These are phyloP conservation scores for Brassica hybrid DNA, from an alignment of 441 rosid species.

Conservation along the genomic window DNA sequence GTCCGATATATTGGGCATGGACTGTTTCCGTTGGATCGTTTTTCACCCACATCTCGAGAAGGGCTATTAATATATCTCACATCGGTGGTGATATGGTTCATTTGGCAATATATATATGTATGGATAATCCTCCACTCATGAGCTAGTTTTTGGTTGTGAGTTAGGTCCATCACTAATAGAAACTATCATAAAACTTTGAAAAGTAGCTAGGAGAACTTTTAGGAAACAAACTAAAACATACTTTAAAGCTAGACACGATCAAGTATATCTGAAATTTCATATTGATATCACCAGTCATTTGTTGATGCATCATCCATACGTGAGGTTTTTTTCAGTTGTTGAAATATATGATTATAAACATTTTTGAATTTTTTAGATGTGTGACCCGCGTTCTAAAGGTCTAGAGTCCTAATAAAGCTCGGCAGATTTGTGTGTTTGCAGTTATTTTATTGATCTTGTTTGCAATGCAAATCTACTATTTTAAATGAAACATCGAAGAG, in stretches of 20 bases:
- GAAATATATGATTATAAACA: background rate
- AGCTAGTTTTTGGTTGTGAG: too few species aligned
- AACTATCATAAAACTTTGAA: background rate
- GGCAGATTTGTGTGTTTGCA: background rate
- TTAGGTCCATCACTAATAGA: too few species aligned
- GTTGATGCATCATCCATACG: slow-evolving; percentile 9
- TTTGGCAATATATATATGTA: too few species aligned
- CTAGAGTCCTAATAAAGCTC: slow-evolving; percentile 1
- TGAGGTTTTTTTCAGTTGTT: background rate
- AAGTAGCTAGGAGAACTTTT: background rate
- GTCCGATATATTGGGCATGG: too few species aligned
- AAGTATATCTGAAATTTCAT: background rate
- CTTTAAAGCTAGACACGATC: background rate
- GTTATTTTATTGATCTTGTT: slow-evolving; percentile 19
- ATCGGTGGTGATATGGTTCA: too few species aligned
- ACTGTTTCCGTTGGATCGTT: too few species aligned
- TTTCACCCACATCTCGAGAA: too few species aligned
- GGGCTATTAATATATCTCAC: too few species aligned
- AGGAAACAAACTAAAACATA: slow-evolving; percentile 15
- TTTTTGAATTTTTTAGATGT: background rate
- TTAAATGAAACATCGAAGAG: slow-evolving; percentile 13
- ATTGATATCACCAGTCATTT: background rate
- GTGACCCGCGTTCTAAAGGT: background rate
- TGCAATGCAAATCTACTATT: slow-evolving; percentile 23
- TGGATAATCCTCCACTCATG: too few species aligned